Conservation (phyloP, 2,329 filamentous ascomycete genomes). For the Teratosphaeriaceae sp. region DNA sequence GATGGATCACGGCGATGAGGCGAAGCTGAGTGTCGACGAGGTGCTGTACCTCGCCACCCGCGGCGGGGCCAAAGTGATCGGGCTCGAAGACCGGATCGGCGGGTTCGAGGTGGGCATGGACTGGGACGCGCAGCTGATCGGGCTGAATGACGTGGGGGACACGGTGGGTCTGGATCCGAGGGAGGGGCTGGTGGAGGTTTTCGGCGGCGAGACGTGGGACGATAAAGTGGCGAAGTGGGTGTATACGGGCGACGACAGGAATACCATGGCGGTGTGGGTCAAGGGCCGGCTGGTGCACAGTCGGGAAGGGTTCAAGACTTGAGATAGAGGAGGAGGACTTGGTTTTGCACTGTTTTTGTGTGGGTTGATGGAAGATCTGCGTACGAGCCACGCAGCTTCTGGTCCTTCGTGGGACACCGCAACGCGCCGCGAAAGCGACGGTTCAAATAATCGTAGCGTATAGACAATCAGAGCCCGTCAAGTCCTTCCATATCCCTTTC, state of each 20-base stretch:
- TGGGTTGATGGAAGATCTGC: no score
- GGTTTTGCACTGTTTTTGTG: no score
- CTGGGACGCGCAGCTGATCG: slow-evolving; percentile 84
- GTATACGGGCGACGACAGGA: slow-evolving; percentile 87
- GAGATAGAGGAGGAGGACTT: no score
- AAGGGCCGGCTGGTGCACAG: slow-evolving; percentile 72
- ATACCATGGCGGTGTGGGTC: slow-evolving; percentile 86
- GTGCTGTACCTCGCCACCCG: slow-evolving; percentile 77
- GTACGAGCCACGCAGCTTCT: no score
- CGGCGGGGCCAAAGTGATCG: slow-evolving; percentile 79
- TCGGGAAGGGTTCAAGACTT: slow-evolving; percentile 17
- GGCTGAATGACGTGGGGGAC: slow-evolving; percentile 44
- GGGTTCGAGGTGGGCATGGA: slow-evolving; percentile 80
- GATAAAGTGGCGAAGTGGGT: slow-evolving; percentile 91
- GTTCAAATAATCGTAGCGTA: no score
- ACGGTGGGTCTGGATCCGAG: slow-evolving; percentile 30
- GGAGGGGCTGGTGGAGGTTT: slow-evolving; percentile 69
- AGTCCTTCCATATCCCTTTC: no score
- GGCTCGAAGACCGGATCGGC: slow-evolving; percentile 65
- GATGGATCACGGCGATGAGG: slow-evolving; percentile 39
- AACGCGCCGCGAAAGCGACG: no score
- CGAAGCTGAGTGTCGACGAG: slow-evolving; percentile 70
- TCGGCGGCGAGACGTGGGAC: slow-evolving; percentile 85
- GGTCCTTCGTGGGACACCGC: no score
- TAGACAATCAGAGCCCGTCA: no score